Percentiles rank a stretch among this genome's conserved stretches.
Conservation (phyloP, 2,329 filamentous ascomycete genomes). For the Pseudogymnoascus sp. region DNA sequence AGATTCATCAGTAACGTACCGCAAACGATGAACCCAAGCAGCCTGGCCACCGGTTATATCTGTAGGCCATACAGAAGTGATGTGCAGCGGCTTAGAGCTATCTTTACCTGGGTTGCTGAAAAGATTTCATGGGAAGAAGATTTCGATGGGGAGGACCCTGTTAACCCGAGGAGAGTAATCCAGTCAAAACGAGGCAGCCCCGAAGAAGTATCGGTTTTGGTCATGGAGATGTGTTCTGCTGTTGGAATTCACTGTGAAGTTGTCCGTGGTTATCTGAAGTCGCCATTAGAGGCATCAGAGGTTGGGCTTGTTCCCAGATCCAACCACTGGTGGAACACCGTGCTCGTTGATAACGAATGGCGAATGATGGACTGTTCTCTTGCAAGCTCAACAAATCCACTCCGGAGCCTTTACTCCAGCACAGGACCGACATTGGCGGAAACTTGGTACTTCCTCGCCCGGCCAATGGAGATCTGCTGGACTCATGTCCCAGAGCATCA, state of each 20-base stretch:
- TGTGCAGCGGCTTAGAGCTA: constrained; percentile 83
- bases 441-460: constrained; percentile 85
- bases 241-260: constrained; percentile 83
- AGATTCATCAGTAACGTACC: constrained; percentile 81
- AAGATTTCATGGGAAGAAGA: constrained; percentile 94
- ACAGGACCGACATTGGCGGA: constrained; percentile 64
- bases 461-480: constrained; percentile 85
- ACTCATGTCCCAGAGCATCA: constrained; percentile 87
- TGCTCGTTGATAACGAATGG: constrained; percentile 91
- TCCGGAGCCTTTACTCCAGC: constrained; percentile 67
- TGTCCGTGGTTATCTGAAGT: constrained; percentile 82
- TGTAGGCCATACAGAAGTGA: constrained; percentile 92
- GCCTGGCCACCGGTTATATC: constrained; percentile 81
- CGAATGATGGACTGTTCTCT: constrained; percentile 91
- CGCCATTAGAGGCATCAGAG: constrained; percentile 75
- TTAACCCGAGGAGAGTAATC: constrained; percentile 77
- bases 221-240: constrained; percentile 87
- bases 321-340: constrained; percentile 97
- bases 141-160: constrained; percentile 59
- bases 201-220: constrained; percentile 80
- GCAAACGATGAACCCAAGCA: constrained; percentile 69
- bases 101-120: constrained; percentile 97
- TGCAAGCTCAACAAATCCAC: constrained; percentile 83
- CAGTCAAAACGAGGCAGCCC: constrained; percentile 76
- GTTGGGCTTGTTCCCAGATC: constrained; percentile 72